Percentiles rank a stretch among this genome's conserved stretches.
Evolutionary conservation across 1,284 basidiomycete species (phyloP).

Genomic region (Trametes hirsuta): DNA sequence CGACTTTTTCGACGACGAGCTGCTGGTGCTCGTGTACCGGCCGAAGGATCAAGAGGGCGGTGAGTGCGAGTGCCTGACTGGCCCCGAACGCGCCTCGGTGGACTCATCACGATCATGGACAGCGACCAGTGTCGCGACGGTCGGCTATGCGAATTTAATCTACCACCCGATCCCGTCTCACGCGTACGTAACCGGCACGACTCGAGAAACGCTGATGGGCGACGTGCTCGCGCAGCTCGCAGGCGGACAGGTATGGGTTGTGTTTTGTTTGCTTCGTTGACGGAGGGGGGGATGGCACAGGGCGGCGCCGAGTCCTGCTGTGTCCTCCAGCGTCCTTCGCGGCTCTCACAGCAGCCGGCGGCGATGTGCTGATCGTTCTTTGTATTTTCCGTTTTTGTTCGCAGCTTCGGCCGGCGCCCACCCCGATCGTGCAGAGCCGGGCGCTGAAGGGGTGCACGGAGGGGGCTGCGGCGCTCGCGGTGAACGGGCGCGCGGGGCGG

Average conservation of each 20-base stretch:
- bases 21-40: slow-evolving; percentile 60
- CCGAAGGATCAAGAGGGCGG: slow-evolving; percentile 17
- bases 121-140: slow-evolving; percentile 57
- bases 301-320: neutral
- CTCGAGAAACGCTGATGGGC: slow-evolving; percentile 65
- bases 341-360: neutral
- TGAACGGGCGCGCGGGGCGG: slow-evolving; percentile 75
- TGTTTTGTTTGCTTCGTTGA: neutral
- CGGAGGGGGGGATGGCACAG: neutral
- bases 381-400: slow-evolving; percentile 22
- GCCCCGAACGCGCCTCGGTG: neutral
- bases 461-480: slow-evolving; percentile 60
- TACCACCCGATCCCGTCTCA: slow-evolving; percentile 54
- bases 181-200: slow-evolving; percentile 53
- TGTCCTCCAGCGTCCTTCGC: neutral
- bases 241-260: slow-evolving; percentile 48
- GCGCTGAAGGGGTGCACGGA: slow-evolving; percentile 53
- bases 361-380: slow-evolving; percentile 24
- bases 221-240: slow-evolving; percentile 56
- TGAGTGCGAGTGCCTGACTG: slow-evolving; percentile 25
- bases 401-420: slow-evolving; percentile 50
- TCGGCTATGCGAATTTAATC: slow-evolving; percentile 58
- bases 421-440: slow-evolving; percentile 61
- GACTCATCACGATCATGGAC: slow-evolving; percentile 36
- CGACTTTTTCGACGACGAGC: slow-evolving; percentile 79